Base-by-base conservation (phyloP, 1,284 basidiomycete genomes). In the Ganoderma boninense region DNA sequence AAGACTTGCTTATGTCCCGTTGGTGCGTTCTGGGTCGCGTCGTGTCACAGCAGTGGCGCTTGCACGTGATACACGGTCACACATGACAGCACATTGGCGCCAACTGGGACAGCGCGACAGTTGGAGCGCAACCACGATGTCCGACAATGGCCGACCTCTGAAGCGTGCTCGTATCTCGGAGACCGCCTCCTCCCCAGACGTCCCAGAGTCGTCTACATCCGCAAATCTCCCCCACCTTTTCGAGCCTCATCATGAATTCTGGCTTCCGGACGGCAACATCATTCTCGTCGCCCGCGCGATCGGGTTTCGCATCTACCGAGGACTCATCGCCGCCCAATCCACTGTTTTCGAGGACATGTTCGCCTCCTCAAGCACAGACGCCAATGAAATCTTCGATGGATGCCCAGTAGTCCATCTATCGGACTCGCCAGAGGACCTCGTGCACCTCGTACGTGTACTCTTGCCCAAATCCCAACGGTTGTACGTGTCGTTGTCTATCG, bases 211-310 rank as follows among this genome's bases (percentile, higher is more conserved):
- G 4, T 38, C 35, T 38, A 38, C 26, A 29, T 29, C 26, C 26
- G 2, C 2, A 29, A 29, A 29, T 29, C 26, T 2, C 4, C 6
- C 35, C 10, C 0, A 38, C 4, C 2, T 10, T 38, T 38, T 38
- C 10, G 4, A 38, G 35, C 35, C 35, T 3, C 54, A 67, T 18
- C 38, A 23, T 6, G 65, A 69, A 20, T 64, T 65, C 63, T 73
- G 72, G 72, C 54, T 68, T 42, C 68, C 68, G 1, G 76, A 77
- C 59, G 76, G 77, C 16, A 74, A 65, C 64, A 64, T 78, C 26
- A 62, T 77, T 35, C 68, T 77, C 16, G 67, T 75, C 23, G 73
- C 66, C 16, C 64, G 62, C 14, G 23, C 46, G 0, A 62, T 42
- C 2, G 72, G 62, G 3, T 77, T 75, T 52, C 69, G 72, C 13